Evolutionary conservation across 768 basidiomycete genomes (phyloP).

Genomic region (Mrakia frigida): DNA sequence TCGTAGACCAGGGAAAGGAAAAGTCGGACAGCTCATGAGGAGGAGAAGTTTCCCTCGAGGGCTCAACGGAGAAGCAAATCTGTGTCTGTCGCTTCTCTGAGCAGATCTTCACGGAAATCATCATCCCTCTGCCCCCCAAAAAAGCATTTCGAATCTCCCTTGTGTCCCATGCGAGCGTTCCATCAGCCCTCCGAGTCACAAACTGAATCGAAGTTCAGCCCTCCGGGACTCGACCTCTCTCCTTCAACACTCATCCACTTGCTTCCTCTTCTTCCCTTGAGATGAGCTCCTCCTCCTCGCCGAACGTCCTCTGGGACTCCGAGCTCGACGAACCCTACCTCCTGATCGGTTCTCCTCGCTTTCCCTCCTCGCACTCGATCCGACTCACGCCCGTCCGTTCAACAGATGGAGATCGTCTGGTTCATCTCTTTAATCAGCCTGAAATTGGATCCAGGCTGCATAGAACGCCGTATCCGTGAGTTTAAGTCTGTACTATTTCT

Average conservation of each 20-base stretch:
- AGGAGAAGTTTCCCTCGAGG: no score
- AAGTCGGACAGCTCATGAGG: no score
- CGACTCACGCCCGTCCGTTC: neutral
- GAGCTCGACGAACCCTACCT: neutral
- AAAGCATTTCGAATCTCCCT: no score
- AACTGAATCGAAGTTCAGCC: no score
- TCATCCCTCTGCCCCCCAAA: no score
- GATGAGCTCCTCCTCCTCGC: neutral
- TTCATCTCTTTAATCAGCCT: neutral
- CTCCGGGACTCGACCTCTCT: neutral
- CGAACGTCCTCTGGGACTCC: no score
- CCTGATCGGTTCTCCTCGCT: neutral
- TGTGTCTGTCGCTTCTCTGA: no score
- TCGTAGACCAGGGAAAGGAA: no score
- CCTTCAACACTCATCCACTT: neutral
- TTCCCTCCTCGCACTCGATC: neutral
- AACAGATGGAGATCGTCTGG: neutral
- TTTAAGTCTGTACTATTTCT: neutral
- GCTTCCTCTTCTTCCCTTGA: neutral
- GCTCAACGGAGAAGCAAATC: no score
- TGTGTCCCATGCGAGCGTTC: no score
- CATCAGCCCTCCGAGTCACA: no score
- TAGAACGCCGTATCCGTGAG: neutral
- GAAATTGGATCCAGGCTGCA: neutral
- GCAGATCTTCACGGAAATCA: no score